Percentiles rank a stretch among this genome's conserved stretches.
Conservation (phyloP, 805 yeast species). For the Zygoascus ofunaensis region DNA sequence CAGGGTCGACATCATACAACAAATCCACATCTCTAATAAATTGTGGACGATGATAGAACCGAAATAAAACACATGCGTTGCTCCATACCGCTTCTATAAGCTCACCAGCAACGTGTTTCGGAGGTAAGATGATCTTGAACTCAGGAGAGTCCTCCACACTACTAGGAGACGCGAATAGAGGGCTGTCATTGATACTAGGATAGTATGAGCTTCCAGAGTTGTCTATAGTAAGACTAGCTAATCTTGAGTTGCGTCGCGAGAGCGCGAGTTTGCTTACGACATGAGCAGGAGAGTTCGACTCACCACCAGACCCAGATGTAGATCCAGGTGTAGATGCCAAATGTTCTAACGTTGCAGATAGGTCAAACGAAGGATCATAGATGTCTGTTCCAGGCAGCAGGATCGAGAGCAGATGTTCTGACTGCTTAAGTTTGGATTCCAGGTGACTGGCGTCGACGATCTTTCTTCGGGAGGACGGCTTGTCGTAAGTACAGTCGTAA, state of each 20-base stretch:
- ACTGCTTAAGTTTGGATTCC: constrained; percentile 28
- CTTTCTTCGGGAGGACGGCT: constrained; percentile 54
- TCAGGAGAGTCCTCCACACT: constrained; percentile 33
- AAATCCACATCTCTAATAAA: constrained; percentile 65
- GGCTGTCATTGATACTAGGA: background rate
- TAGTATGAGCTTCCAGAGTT: background rate
- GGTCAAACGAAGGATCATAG: constrained; percentile 25
- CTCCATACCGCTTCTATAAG: constrained; percentile 74
- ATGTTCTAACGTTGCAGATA: constrained; percentile 7
- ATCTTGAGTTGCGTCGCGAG: background rate
- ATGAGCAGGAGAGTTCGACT: background rate
- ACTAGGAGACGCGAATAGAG: constrained; percentile 12
- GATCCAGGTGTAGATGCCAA: background rate
- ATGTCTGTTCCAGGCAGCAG: constrained; percentile 36
- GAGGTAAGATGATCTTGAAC: constrained; percentile 61
- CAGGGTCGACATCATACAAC: constrained; percentile 67
- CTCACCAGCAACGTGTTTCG: constrained; percentile 61
- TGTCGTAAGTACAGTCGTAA: constrained; percentile 76
- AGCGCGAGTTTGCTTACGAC: background rate
- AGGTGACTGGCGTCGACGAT: constrained; percentile 26
- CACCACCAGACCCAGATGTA: background rate
- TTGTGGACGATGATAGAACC: constrained; percentile 81
- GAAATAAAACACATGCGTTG: constrained; percentile 73
- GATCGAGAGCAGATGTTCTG: constrained; percentile 30
- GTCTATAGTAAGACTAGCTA: background rate